Evolutionary conservation across 495 filamentous ascomycete genomes (phyloP).

Genomic region (Geoglossum glabrum): DNA sequence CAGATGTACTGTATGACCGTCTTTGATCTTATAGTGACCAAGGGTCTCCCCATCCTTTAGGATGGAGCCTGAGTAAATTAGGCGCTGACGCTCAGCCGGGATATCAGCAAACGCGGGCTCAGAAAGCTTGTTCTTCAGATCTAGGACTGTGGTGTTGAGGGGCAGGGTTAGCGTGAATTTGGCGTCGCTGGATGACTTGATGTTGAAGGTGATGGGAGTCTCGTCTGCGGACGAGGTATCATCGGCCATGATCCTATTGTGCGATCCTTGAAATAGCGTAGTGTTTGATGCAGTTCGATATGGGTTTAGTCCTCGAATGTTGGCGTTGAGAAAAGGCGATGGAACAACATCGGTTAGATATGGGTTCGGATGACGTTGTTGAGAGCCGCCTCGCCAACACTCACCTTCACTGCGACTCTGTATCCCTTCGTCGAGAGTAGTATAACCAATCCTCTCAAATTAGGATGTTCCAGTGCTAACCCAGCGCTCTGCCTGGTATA

Average conservation of each 20-base stretch:
- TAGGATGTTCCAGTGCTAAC: too few relatives aligned
- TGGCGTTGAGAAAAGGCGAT: not conserved
- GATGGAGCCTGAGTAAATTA: slow-evolving; percentile 94
- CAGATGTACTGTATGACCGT: slow-evolving; percentile 86
- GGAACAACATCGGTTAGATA: too few relatives aligned
- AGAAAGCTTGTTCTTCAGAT: slow-evolving; percentile 77
- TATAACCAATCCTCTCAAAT: too few relatives aligned
- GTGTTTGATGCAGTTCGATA: not conserved
- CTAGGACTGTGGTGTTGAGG: slow-evolving; percentile 52
- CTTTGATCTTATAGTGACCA: slow-evolving; percentile 78
- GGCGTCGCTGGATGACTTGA: slow-evolving; percentile 76
- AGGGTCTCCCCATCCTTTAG: slow-evolving; percentile 83
- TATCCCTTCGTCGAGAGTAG: too few relatives aligned
- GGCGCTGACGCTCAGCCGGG: slow-evolving; percentile 65
- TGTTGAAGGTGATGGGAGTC: slow-evolving; percentile 68
- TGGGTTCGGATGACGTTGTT: too few relatives aligned
- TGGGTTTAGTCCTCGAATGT: not conserved
- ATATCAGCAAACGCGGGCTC: slow-evolving; percentile 63
- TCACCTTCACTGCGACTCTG: too few relatives aligned
- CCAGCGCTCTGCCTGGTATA: too few relatives aligned
- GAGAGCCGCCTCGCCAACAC: too few relatives aligned
- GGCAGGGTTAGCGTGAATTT: slow-evolving; percentile 67
- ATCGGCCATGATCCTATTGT: slow-evolving; percentile 27
- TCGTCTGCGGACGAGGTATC: slow-evolving; percentile 25
- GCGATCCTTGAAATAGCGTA: not conserved